These are phyloP conservation scores for Xylariaceae sp. DNA, from an alignment of 2,329 filamentous ascomycete genomes.

Conservation along the genomic window DNA sequence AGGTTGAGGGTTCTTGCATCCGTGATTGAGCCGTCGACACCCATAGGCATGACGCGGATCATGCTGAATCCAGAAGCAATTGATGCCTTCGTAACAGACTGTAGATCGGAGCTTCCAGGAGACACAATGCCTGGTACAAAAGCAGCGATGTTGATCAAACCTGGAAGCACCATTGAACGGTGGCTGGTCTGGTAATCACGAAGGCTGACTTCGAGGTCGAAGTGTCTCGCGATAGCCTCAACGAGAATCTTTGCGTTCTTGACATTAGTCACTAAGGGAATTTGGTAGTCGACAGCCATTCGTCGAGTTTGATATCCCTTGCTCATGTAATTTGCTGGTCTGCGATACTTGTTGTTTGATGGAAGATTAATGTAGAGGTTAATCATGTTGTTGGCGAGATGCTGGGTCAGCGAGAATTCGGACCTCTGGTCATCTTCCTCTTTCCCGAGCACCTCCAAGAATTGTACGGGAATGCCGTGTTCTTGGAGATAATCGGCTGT, in stretches of 20 bases:
- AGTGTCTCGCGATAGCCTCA: conserved; percentile 88
- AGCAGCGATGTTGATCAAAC: conserved; percentile 74
- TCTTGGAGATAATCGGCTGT: conserved; percentile 96
- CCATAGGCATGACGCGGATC: conserved; percentile 76
- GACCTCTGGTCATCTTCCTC: conserved; percentile 83
- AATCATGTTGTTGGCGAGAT: conserved; percentile 95
- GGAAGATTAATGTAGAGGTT: conserved; percentile 98
- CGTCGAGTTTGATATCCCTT: conserved; percentile 94
- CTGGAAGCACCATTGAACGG: conserved; percentile 69
- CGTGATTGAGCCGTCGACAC: conserved; percentile 69
- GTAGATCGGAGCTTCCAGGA: conserved; percentile 63
- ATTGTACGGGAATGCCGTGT: conserved; percentile 88
- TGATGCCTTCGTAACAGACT: conserved; percentile 69
- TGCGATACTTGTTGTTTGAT: conserved; percentile 96
- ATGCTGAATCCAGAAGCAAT: conserved; percentile 75
- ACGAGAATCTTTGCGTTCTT: conserved; percentile 98
- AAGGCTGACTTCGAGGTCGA: conserved; percentile 76
- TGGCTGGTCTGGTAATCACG: conserved; percentile 93
- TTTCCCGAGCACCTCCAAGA: conserved; percentile 79
- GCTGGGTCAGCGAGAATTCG: conserved; percentile 95
- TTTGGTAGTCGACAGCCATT: conserved; percentile 98
- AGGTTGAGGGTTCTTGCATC: conserved; percentile 68
- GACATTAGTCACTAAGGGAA: conserved; percentile 94
- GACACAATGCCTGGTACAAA: conserved; percentile 73
- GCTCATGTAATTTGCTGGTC: conserved; percentile 97